Conservation (phyloP, 371 early-diverging fungal species). For the Rhizopus microsporus region DNA sequence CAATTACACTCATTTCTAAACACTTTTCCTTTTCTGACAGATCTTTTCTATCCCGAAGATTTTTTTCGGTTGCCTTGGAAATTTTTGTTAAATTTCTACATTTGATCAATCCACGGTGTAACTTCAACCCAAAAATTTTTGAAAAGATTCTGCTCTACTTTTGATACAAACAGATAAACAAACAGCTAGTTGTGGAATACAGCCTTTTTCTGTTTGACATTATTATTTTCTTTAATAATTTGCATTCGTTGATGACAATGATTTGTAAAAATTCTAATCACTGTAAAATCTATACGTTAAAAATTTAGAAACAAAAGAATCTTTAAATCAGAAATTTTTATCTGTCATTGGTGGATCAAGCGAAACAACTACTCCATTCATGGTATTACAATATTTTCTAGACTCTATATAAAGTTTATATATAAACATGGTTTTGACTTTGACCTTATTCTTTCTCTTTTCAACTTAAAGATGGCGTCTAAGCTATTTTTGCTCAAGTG, state of each 20-base stretch:
- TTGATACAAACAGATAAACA: too few relatives aligned
- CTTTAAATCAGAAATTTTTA: constrained; percentile 22
- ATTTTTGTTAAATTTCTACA: too few relatives aligned
- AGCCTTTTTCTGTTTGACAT: too few relatives aligned
- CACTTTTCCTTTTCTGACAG: too few relatives aligned
- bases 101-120: too few relatives aligned
- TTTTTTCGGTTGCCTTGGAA: too few relatives aligned
- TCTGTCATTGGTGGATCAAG: constrained; percentile 14
- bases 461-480: constrained; percentile 8
- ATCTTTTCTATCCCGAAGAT: too few relatives aligned
- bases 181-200: too few relatives aligned
- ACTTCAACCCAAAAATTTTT: neutral
- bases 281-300: neutral
- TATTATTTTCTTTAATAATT: too few relatives aligned
- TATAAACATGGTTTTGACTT: neutral
- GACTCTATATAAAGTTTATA: neutral
- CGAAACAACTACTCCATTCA: constrained; percentile 9
- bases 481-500: constrained; percentile 6
- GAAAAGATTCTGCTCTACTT: neutral
- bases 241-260: too few relatives aligned
- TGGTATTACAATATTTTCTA: constrained; percentile 6
- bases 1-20: too few relatives aligned
- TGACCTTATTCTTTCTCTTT: neutral
- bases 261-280: too few relatives aligned
- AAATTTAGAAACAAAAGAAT: constrained; percentile 5